Evolutionary conservation across 2,329 filamentous ascomycete species (phyloP).

Genomic region (Curvularia sp.): DNA sequence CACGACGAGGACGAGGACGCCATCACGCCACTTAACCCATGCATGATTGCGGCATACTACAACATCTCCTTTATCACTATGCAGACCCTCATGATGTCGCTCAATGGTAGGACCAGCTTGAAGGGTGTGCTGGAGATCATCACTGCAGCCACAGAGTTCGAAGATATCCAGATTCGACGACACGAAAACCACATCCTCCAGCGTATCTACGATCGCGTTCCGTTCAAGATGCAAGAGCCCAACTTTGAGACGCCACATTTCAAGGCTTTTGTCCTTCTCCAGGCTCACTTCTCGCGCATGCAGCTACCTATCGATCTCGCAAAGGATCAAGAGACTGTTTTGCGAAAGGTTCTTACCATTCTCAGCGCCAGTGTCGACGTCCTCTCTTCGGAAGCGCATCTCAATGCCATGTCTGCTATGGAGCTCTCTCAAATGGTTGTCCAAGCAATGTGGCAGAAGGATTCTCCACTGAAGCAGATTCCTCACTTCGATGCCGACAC

Average conservation of each 20-base stretch:
- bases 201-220: constrained; percentile 91
- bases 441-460: constrained; percentile 98
- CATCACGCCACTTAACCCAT: constrained; percentile 87
- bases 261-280: constrained; percentile 95
- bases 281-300: constrained; percentile 97
- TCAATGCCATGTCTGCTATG: constrained; percentile 98
- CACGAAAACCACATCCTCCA: constrained; percentile 89
- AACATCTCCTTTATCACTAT: constrained; percentile 99
- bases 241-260: constrained; percentile 95
- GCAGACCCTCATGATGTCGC: constrained; percentile 95
- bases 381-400: constrained; percentile 89
- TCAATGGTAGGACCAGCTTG: constrained; percentile 87
- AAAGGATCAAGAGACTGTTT: constrained; percentile 90
- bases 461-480: constrained; percentile 96
- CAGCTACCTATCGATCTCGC: constrained; percentile 93
- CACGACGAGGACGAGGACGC: constrained; percentile 88
- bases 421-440: constrained; percentile 99
- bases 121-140: constrained; percentile 98
- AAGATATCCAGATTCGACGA: constrained; percentile 89
- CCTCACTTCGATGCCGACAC: constrained; percentile 88
- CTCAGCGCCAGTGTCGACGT: constrained; percentile 94
- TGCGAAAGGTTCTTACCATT: constrained; percentile 84
- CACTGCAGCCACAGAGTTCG: constrained; percentile 95
- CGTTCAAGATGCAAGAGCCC: constrained; percentile 90
- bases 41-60: constrained; percentile 99